A percentile compares a stretch with the other conserved stretches of the same genome.
phyloP scores from a whole-genome alignment of 164 flowering plant genomes.

The Magnolia officinalis region DNA sequence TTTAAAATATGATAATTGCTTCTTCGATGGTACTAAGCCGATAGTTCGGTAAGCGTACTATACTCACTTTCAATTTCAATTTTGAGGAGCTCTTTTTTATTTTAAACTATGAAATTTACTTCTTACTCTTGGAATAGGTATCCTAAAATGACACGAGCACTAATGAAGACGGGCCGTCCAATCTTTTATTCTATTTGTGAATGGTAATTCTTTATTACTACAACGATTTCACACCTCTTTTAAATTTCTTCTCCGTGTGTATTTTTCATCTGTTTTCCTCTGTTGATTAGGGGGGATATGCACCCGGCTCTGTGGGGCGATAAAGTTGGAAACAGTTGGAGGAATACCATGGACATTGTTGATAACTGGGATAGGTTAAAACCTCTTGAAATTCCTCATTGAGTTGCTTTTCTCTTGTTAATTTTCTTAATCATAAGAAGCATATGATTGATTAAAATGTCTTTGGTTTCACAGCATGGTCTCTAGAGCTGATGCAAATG shows the following conservation, averaged over 20 bases:
- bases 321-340: slow-evolving; percentile 66
- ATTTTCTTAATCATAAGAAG: neutral
- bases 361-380: slow-evolving; percentile 57
- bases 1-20: slow-evolving; percentile 58
- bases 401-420: neutral
- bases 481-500: slow-evolving; percentile 74
- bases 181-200: slow-evolving; percentile 69
- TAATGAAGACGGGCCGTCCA: slow-evolving; percentile 52
- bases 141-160: slow-evolving; percentile 57
- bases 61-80: neutral
- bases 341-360: slow-evolving; percentile 60
- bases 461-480: slow-evolving; percentile 47
- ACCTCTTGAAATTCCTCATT: neutral
- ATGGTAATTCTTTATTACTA: slow-evolving; percentile 34
- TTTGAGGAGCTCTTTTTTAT: no score
- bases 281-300: slow-evolving; percentile 49
- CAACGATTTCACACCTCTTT: neutral
- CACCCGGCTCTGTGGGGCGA: slow-evolving; percentile 70
- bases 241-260: neutral
- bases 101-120: neutral
- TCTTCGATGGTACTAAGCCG: slow-evolving; percentile 34
- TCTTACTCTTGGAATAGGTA: slow-evolving; percentile 29
- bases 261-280: neutral
- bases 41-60: slow-evolving; percentile 27
- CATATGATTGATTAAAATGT: neutral